Evolutionary conservation across 2,329 filamentous ascomycete species (phyloP), one percentile per base, ranked within the genome.

Genomic region (Aureobasidium sp.): DNA sequence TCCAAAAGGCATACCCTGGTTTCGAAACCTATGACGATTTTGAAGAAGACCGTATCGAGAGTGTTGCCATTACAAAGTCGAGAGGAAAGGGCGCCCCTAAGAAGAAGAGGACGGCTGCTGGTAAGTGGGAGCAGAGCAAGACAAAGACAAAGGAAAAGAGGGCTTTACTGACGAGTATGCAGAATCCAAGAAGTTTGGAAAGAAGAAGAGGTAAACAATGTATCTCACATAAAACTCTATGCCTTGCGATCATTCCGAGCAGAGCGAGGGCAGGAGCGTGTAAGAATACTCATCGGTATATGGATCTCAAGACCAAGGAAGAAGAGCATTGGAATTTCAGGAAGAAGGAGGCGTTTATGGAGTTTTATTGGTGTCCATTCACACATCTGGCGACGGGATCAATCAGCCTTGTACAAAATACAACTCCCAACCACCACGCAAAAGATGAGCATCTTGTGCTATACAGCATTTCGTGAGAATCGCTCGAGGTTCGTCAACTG

Each of bases 11-110:
- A 56, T 94, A 95, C 73, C 85, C 91, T 11, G 87, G 89, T 10
- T 82, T 94, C 67, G 85, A 90, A 67, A 89, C 91, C 9, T 89
- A 90, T 74, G 89, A 98, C 72, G 91, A 96, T 68, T 84, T 85
- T 5, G 93, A 97, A 78, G 89, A 93, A 72, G 91, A 96, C 70
- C 90, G 96, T 72, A 82, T 94, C 68, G 94, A 94, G 78, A 88
- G 90, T 79, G 86, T 95, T 71, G 78, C 72, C 75, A 82, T 80
- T 45, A 68, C 74, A 73, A 95, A 93, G 79, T 80, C 87, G 36
- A 90, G 94, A 83, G 95, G 94, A 71, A 98, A 98, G 85, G 91
- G 91, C 64, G 88, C 91, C 51, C 94, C 95, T 10, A 92, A 97
- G 88, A 98, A 97, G 88, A 97, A 96, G 86, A 90, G 85, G 76